A percentile compares a stretch with the other conserved stretches of the same genome.
phyloP scores from a whole-genome alignment of 2,329 filamentous ascomycete species.

The Alternaria triticina region DNA sequence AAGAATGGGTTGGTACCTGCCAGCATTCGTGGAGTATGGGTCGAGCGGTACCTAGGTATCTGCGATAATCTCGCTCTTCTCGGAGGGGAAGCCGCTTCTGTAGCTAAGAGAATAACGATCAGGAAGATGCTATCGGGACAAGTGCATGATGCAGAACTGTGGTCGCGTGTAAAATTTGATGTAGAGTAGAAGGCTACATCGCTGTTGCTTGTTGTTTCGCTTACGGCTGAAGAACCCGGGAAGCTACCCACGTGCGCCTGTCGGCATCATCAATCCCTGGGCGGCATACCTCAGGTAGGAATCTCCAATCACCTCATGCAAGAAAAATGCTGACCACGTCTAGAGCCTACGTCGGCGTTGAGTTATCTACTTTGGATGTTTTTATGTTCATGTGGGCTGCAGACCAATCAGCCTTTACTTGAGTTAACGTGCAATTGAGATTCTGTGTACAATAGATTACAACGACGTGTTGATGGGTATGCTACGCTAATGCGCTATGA shows the following conservation, averaged over 20 bases:
- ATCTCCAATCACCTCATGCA: too few species aligned
- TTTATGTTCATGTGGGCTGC: too few species aligned
- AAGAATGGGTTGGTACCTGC: neutral
- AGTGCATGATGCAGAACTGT: neutral
- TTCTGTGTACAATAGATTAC: too few species aligned
- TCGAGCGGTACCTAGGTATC: neutral
- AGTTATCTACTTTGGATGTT: too few species aligned
- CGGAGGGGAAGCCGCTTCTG: neutral
- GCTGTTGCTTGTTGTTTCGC: neutral
- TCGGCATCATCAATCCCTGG: neutral
- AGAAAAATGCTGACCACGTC: too few species aligned
- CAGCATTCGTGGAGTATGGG: neutral
- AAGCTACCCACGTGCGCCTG: neutral
- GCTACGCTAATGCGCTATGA: neutral
- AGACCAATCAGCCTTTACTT: too few species aligned
- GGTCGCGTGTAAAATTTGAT: neutral
- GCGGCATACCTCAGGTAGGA: too few species aligned
- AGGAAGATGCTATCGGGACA: neutral
- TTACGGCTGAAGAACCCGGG: neutral
- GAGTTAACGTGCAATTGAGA: too few species aligned
- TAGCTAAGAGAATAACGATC: neutral
- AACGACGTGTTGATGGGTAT: neutral
- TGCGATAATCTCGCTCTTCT: neutral
- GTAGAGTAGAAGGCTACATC: neutral
- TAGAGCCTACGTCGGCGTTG: too few species aligned